phyloP scores from a whole-genome alignment of 257 asterid genomes.

The Plantago elongata region DNA sequence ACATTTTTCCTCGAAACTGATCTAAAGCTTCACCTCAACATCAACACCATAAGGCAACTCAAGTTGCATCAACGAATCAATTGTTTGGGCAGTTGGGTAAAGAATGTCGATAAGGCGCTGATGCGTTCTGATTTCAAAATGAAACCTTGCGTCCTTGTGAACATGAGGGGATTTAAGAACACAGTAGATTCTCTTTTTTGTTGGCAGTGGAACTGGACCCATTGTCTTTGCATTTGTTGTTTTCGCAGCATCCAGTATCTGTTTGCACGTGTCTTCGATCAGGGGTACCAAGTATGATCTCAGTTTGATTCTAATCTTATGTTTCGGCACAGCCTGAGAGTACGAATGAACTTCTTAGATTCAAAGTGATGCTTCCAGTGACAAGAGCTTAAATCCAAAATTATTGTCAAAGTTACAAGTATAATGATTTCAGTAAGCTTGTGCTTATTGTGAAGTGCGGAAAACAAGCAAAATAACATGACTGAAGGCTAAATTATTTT shows the following conservation, averaged over 20 bases:
- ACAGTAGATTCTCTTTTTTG: conserved; percentile 75
- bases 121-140: conserved; percentile 89
- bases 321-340: conserved; percentile 76
- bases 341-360: conserved; percentile 9
- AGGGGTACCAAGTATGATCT: conserved; percentile 92
- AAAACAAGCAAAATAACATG: too few relatives aligned
- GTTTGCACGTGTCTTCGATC: conserved; percentile 94
- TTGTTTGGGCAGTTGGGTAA: conserved; percentile 94
- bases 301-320: conserved; percentile 89
- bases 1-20: not conserved
- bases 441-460: too few relatives aligned
- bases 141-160: conserved; percentile 96
- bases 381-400: not conserved
- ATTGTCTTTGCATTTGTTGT: conserved; percentile 79
- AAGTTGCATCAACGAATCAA: conserved; percentile 92
- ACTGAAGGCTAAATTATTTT: too few relatives aligned
- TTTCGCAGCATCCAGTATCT: conserved; percentile 92
- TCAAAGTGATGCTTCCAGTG: not conserved
- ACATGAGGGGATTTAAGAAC: conserved; percentile 97
- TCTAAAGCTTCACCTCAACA: conserved; percentile 95
- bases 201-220: conserved; percentile 96
- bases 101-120: conserved; percentile 93
- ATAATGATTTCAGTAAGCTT: too few relatives aligned
- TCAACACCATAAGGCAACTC: conserved; percentile 98
- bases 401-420: not conserved